These are phyloP conservation scores for Pseudophaeomoniella oleicola DNA, from an alignment of 2,329 filamentous ascomycete genomes.

Conservation along the genomic window DNA sequence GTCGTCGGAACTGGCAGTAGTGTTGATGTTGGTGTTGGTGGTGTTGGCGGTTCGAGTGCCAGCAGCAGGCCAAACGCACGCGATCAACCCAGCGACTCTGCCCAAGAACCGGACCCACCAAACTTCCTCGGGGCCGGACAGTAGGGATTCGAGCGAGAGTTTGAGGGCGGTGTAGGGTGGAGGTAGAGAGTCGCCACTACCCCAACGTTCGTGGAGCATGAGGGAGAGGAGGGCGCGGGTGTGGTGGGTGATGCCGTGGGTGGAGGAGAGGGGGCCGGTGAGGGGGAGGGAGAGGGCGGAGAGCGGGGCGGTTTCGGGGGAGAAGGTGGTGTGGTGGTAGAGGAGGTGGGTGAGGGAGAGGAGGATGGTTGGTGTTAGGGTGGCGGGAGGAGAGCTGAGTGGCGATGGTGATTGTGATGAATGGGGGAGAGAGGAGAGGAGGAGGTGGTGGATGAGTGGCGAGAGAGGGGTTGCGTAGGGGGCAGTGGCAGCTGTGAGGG, in stretches of 20 bases:
- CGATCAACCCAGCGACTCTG: no score
- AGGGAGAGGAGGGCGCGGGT: slow-evolving; percentile 20
- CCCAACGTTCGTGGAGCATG: slow-evolving; percentile 19
- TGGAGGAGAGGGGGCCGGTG: slow-evolving; percentile 17
- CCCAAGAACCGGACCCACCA: no score
- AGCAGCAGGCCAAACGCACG: no score
- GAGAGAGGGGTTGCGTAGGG: slow-evolving; percentile 35
- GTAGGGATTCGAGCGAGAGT: slow-evolving; percentile 15
- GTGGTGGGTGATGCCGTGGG: slow-evolving; percentile 19
- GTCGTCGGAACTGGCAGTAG: slow-evolving; percentile 4
- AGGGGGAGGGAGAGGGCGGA: slow-evolving; percentile 18
- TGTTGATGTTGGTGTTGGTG: no score
- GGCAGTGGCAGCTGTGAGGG: slow-evolving; percentile 48
- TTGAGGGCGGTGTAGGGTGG: slow-evolving; percentile 17
- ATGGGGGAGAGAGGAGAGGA: slow-evolving; percentile 33
- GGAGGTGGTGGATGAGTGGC: slow-evolving; percentile 29
- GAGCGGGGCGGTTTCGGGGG: slow-evolving; percentile 18
- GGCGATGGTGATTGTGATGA: slow-evolving; percentile 14
- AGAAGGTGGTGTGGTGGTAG: slow-evolving; percentile 17
- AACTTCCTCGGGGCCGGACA: slow-evolving; percentile 16
- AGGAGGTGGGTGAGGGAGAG: slow-evolving; percentile 19
- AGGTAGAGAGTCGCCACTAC: slow-evolving; percentile 15
- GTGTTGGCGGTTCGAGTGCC: no score
- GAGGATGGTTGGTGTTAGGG: slow-evolving; percentile 14
- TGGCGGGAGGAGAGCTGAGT: slow-evolving; percentile 16